These are phyloP conservation scores for Chrysopogon serrulatus DNA, from an alignment of 176 grass and related monocot genomes.

Conservation along the genomic window DNA sequence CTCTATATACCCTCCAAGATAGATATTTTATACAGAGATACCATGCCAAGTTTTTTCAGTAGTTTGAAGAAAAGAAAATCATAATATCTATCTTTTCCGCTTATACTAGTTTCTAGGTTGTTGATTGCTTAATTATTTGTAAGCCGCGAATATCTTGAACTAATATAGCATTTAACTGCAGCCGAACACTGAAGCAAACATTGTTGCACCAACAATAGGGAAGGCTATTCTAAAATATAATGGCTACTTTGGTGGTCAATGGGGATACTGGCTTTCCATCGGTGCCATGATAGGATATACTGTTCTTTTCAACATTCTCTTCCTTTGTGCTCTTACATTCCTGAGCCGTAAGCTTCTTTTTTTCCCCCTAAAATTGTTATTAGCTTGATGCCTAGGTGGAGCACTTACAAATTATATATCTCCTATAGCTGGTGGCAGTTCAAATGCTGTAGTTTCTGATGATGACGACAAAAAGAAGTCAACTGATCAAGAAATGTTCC, in stretches of 20 bases:
- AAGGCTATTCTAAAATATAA: conserved; percentile 74
- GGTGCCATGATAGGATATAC: conserved; percentile 55
- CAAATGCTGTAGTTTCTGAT: conserved; percentile 45
- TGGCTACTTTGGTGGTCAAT: conserved; percentile 49
- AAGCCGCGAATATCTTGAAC: neutral
- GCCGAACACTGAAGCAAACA: conserved; percentile 47
- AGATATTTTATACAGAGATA: neutral
- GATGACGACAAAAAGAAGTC: conserved; percentile 24
- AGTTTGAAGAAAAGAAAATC: neutral
- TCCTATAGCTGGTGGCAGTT: conserved; percentile 41
- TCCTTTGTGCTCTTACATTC: conserved; percentile 49
- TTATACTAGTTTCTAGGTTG: neutral
- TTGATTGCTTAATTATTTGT: neutral
- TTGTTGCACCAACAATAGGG: conserved; percentile 63
- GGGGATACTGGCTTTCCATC: conserved; percentile 77
- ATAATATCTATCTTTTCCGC: neutral
- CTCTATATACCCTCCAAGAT: neutral
- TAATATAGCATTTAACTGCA: conserved; percentile 31
- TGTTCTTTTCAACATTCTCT: conserved; percentile 76
- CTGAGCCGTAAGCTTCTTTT: conserved; percentile 58
- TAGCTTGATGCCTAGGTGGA: neutral
- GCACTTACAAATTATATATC: conserved; percentile 12
- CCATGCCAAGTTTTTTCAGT: neutral
- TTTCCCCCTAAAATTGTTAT: neutral
- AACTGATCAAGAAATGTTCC: neutral